Evolutionary conservation across 2,329 filamentous ascomycete species (phyloP), one percentile per base, ranked within the genome.

Genomic region (Pyrenochaeta sp.): DNA sequence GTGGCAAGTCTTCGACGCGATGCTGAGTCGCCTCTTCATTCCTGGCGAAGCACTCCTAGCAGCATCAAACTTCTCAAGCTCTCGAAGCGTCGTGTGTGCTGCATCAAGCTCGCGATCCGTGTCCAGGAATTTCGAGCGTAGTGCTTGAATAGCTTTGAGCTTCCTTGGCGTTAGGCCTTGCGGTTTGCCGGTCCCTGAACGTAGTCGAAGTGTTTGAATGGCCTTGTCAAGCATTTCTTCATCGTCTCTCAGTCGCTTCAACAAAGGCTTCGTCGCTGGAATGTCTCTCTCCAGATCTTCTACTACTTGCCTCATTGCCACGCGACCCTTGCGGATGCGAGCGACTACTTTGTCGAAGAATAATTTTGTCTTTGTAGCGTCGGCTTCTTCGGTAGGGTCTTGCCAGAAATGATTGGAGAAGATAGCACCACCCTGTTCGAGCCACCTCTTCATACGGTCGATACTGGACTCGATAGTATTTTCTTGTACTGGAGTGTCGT

Each of bases 351-450:
- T 68, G n/a, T 64, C 56, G 34, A 68, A 69, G 22, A 65, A 68
- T 5, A 66, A 13, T 12, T 66, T 58, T 2, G 68, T 62, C 27
- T 70, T 67, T 13, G 50, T 56, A 10, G 62, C 57, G n/a, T 70
- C 68, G 9, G 60, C 65, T 50, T 68, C 64, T 46, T 69, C 65
- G 10, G 72, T 65, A 6, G 73, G 72, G 37, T 74, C 70, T 50
- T 72, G 68, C 72, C 72, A 76, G 50, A 76, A 73, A 28, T 72
- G 60, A 19, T 64, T 67, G 8, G 69, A 62, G 22, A 75, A 64
- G 12, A 57, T 60, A 13, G 63, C 65, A 27, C 72, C 64, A 8
- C 70, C 59, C 24, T 63, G 64, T 36, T 73, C 67, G 8, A 75
- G 55, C 72, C 71, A 75, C 10, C 60, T 70, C 7, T 63, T 68